Conservation (phyloP, 225 moss, liverwort and hornwort species). For the Rhytidiadelphus loreus region DNA sequence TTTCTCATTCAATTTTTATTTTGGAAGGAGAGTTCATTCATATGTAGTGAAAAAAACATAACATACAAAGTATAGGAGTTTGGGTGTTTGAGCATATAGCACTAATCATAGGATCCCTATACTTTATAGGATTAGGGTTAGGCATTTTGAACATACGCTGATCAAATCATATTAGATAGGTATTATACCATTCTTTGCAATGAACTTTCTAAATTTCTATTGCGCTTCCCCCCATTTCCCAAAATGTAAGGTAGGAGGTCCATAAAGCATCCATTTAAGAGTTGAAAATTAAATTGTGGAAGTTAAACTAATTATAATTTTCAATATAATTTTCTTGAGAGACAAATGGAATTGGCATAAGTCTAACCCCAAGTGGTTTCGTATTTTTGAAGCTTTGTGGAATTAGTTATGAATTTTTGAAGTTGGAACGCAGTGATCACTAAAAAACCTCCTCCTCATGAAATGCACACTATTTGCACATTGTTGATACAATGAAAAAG, state of each 20-base stretch:
- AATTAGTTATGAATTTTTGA: not conserved
- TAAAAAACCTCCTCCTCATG: accelerated
- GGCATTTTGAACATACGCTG: not conserved
- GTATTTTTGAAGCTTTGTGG: accelerated
- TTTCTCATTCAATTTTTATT: not conserved
- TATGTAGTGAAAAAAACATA: not conserved
- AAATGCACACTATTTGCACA: not conserved
- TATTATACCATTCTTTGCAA: not conserved
- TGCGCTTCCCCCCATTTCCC: accelerated
- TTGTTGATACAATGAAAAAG: not conserved
- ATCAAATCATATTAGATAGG: not conserved
- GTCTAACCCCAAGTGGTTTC: not conserved
- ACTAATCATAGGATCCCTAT: not conserved
- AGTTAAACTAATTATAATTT: too few species aligned
- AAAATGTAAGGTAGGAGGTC: too few species aligned
- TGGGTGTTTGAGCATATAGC: not conserved
- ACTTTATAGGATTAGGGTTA: not conserved
- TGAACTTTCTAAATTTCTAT: not conserved
- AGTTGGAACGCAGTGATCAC: accelerated
- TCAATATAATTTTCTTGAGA: not conserved
- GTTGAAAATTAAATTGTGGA: accelerated
- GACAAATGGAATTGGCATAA: not conserved
- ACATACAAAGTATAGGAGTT: not conserved
- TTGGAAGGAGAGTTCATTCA: not conserved
- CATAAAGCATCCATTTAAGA: not conserved